phyloP scores from a whole-genome alignment of 2,329 filamentous ascomycete species.

The Neofusicoccum sp. region DNA sequence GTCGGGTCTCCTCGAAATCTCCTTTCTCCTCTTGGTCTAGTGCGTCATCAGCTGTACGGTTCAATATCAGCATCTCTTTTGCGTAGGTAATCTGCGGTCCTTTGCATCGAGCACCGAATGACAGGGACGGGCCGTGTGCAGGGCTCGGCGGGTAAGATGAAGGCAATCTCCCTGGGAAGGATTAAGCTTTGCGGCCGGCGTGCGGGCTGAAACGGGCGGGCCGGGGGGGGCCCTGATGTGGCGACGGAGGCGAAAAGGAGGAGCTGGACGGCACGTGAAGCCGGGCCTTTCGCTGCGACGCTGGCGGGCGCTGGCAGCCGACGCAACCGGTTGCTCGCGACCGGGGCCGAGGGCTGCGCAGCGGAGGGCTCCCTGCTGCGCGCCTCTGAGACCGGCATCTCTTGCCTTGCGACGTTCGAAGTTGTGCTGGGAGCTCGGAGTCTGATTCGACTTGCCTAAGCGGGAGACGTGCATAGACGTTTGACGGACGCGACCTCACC shows the following conservation, averaged over 20 bases:
- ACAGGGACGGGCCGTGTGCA: background rate
- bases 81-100: constrained; percentile 7
- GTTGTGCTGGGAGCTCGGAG: background rate
- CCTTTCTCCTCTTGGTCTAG: background rate
- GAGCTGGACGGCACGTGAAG: background rate
- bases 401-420: constrained; percentile 12
- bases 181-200: background rate
- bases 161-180: background rate
- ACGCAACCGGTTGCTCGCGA: background rate
- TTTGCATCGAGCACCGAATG: background rate
- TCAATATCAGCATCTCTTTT: background rate
- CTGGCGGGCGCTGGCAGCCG: constrained; percentile 3
- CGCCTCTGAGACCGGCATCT: constrained; percentile 5
- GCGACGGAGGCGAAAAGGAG: background rate
- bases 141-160: background rate
- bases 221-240: background rate
- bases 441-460: background rate
- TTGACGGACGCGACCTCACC: background rate
- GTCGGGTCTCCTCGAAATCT: constrained; percentile 2
- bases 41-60: background rate
- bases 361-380: background rate
- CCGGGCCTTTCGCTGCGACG: background rate
- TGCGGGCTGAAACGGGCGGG: background rate
- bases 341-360: background rate
- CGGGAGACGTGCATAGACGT: background rate